Evolutionary conservation across 2,329 filamentous ascomycete genomes (phyloP), one percentile per base, ranked within the genome.

Genomic region (Cercospora zeina): DNA sequence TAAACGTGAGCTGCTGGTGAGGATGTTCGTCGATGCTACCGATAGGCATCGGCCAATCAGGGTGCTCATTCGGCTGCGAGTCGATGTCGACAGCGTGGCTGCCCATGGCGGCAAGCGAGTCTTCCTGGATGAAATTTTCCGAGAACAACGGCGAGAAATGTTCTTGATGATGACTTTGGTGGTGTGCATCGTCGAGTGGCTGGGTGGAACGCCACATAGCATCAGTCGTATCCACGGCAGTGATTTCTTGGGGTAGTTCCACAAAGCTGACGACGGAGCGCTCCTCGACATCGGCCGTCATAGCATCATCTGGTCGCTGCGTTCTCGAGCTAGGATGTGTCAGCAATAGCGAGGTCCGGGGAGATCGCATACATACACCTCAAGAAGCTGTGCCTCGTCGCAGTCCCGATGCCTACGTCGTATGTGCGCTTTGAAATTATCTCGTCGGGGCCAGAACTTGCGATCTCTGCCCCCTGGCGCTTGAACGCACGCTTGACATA

Each of bases 391-490:
- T 14, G 30, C 51, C 19, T 68, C 67, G 24, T 65, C 57, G 56
- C 33, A 61, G 10, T 65, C 39, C 1, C 61, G 30, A 47, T 96
- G 92, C 69, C 90, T 85, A 10, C 88, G 84, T 54, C 78, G 80
- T 50, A 96, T 81, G 72, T 97, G 93, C 36, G 88, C 86, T 64
- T 87, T 87, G 74, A 96, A 96, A 71, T 97, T 97, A 75, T 97
- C 93, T 55, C 87, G 80, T 21, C 93, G 85, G 0, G 89, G 88
- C 90, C 90, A 96, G 36, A 82, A 77, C 73, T 96, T 96, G 33
- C 45, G 27, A 1, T 78, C 78, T 64, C 80, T 87, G 24, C 77
- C 79, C 21, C 77, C 70, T 6, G 76, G 75, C 5, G 83, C 77
- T 55, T 80, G 81, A 16, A 33, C 45, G 72, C 90, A 95, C 60